Percentiles rank a stretch among this genome's conserved stretches.
Conservation (phyloP, 345 rosid species). For the Citrus glauca region DNA sequence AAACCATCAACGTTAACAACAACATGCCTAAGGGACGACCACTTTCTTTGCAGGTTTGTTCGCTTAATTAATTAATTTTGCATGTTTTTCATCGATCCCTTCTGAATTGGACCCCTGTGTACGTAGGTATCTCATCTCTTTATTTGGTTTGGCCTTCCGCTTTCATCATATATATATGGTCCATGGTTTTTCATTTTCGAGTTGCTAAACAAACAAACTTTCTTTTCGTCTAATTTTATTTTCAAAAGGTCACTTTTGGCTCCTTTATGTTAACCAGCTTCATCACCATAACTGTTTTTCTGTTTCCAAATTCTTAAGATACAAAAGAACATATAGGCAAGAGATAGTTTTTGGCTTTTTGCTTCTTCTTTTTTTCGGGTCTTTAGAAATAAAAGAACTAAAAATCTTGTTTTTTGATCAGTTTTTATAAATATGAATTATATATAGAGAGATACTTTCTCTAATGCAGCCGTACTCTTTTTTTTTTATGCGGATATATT, state of each 20-base stretch:
- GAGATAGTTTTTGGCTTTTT: too few species aligned
- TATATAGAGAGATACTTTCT: too few species aligned
- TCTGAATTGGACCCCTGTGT: not conserved
- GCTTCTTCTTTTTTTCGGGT: too few species aligned
- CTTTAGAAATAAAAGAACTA: not conserved
- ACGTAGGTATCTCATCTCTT: not conserved
- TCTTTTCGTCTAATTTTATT: too few species aligned
- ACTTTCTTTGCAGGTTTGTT: conserved; percentile 82
- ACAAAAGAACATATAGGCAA: not conserved
- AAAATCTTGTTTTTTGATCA: not conserved
- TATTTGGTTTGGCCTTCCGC: not conserved
- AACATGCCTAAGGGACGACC: conserved; percentile 73
- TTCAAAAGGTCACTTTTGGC: not conserved
- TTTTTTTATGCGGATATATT: rapidly evolving
- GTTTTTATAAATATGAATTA: not conserved
- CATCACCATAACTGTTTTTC: not conserved
- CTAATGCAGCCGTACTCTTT: rapidly evolving
- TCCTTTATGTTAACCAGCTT: not conserved
- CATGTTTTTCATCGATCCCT: not conserved
- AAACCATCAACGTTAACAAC: conserved; percentile 15
- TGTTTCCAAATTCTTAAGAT: not conserved
- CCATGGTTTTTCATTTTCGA: not conserved
- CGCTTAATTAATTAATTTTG: not conserved
- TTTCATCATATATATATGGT: not conserved
- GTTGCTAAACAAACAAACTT: not conserved